Evolutionary conservation across 225 moss, liverwort and hornwort genomes (phyloP), one percentile per base, ranked within the genome.

Genomic region (Sphagnum contortum): DNA sequence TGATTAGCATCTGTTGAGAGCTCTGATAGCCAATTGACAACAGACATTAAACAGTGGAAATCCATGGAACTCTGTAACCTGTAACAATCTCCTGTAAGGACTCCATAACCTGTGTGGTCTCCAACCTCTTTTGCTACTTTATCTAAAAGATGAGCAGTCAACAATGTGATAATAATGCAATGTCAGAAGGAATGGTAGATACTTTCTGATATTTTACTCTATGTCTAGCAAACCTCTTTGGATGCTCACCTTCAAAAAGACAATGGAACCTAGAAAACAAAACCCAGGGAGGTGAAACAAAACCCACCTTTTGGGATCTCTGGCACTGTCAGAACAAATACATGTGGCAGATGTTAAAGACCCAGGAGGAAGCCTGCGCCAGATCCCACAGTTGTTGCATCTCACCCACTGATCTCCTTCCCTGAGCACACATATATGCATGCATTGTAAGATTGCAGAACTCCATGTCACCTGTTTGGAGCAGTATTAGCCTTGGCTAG

Each of bases 401-500:
- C 91, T 91, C 59, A 93, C 89, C 93, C 93, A 98, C 70, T 89
- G 98, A 73, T 80, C 83, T 62, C 91, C 92, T 66, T 78, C 81
- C 76, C 98, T 98, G 81, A 76, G 70, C 62, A 73, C 63, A 61
- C 29, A 47, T 8, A 9, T 47, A 5, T 14, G 60, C 60, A 1
- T 48, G 5, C 4, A 45, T 64, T 64, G 51, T 64, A 55, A 52
- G 4, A 12, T 44, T 55, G 7, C 62, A 63, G 50, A 10, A 49
- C 47, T 49, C 5, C 59, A 60, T 60, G 6, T 13, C n/a, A 56
- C n/a, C 55, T 56, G 29, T 29, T 29, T 0, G 29, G 29, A 29
- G 29, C 29, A 29, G 29, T 29, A 29, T 29, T 29, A 29, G 29
- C 29, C 29, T 29, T 29, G 29, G 29, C 29, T 29, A 29, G 29